phyloP scores from a whole-genome alignment of 257 asterid genomes.

The Nicotiana undulata region DNA sequence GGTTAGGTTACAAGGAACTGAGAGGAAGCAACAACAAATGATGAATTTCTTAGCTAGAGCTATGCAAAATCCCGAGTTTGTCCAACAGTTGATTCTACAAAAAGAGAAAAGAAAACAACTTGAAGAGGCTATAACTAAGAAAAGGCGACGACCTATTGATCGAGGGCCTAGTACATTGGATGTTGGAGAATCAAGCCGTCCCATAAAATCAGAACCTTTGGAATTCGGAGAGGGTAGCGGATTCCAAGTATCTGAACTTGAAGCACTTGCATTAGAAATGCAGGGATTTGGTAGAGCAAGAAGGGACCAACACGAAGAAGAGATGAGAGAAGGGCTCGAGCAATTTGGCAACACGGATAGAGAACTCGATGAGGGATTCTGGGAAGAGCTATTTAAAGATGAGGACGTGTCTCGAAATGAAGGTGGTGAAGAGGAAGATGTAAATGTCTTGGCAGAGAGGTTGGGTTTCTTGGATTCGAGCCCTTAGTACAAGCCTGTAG shows the following conservation, averaged over 20 bases:
- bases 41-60: conserved; percentile 78
- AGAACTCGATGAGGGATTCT: conserved; percentile 69
- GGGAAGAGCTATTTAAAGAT: conserved; percentile 72
- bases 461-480: conserved; percentile 53
- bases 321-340: conserved; percentile 5
- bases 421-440: conserved; percentile 37
- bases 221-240: conserved; percentile 29
- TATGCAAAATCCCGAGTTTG: conserved; percentile 71
- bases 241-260: conserved; percentile 56
- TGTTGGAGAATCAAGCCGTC: conserved; percentile 21
- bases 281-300: conserved; percentile 59
- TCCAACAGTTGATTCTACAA: conserved; percentile 45
- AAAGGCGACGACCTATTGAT: conserved; percentile 54
- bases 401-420: conserved; percentile 14
- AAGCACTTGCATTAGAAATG: conserved; percentile 78
- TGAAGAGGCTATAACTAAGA: conserved; percentile 46
- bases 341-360: conserved; percentile 15
- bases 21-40: conserved; percentile 75
- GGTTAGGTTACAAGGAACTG: conserved; percentile 49
- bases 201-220: conserved; percentile 39
- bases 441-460: conserved; percentile 48
- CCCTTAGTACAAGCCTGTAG: conserved; percentile 16
- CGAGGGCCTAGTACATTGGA: conserved; percentile 12
- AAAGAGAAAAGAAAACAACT: conserved; percentile 57
- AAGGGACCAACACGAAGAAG: conserved; percentile 24